Evolutionary conservation across 2,329 filamentous ascomycete species (phyloP).

Genomic region (Exserohilum turcica): DNA sequence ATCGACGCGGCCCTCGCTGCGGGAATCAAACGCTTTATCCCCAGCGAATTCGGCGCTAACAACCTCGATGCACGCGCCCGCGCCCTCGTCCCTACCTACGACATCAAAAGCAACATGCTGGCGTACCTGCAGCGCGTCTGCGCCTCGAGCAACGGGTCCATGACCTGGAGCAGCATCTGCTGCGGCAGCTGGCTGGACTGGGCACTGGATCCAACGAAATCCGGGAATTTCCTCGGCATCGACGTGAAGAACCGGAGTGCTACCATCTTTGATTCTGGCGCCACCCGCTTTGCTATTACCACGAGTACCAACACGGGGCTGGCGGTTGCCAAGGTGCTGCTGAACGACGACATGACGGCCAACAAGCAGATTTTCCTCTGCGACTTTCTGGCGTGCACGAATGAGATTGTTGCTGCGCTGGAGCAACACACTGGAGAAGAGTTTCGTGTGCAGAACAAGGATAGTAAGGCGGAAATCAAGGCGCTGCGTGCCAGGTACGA

Average conservation of each 20-base stretch:
- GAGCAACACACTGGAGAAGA: slow-evolving; percentile 21
- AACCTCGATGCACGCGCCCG: slow-evolving; percentile 38
- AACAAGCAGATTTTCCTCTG: slow-evolving; percentile 32
- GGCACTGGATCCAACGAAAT: slow-evolving; percentile 23
- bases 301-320: slow-evolving; percentile 25
- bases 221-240: slow-evolving; percentile 29
- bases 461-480: slow-evolving; percentile 12
- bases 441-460: slow-evolving; percentile 17
- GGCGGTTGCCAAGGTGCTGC: slow-evolving; percentile 23
- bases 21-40: slow-evolving; percentile 49
- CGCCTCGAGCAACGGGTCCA: slow-evolving; percentile 16
- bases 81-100: slow-evolving; percentile 44
- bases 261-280: slow-evolving; percentile 28
- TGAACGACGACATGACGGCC: slow-evolving; percentile 7
- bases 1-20: slow-evolving; percentile 50
- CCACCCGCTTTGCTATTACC: slow-evolving; percentile 22
- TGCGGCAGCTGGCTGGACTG: slow-evolving; percentile 35
- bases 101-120: slow-evolving; percentile 42
- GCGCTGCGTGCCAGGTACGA: slow-evolving; percentile 17
- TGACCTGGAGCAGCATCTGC: slow-evolving; percentile 28
- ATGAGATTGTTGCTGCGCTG: slow-evolving; percentile 21
- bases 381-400: slow-evolving; percentile 24
- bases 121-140: slow-evolving; percentile 42
- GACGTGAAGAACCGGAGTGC: slow-evolving; percentile 23
- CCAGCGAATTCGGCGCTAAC: slow-evolving; percentile 49